Conservation (phyloP, 2,329 filamentous ascomycete genomes). For the Tolypocladium amazonense region DNA sequence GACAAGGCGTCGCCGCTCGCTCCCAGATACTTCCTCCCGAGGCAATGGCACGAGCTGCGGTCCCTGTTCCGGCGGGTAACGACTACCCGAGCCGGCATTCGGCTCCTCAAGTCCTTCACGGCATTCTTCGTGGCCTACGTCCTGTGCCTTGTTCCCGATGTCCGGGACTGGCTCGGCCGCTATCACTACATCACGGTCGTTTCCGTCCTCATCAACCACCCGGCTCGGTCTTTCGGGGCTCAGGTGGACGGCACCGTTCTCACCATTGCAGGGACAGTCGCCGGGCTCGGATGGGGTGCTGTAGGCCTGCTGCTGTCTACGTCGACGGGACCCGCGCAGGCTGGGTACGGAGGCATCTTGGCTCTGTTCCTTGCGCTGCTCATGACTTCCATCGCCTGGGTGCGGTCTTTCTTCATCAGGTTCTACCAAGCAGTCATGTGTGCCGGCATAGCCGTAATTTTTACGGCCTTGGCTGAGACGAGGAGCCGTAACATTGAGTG, state of each 20-base stretch:
- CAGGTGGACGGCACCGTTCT: constrained; percentile 45
- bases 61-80: constrained; percentile 27
- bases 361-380: constrained; percentile 43
- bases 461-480: constrained; percentile 41
- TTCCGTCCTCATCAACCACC: constrained; percentile 47
- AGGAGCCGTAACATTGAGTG: constrained; percentile 31
- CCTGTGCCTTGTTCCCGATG: constrained; percentile 39
- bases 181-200: constrained; percentile 46
- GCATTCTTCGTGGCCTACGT: constrained; percentile 47
- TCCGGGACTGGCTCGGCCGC: constrained; percentile 38
- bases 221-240: constrained; percentile 42
- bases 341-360: constrained; percentile 44
- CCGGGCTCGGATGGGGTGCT: constrained; percentile 44
- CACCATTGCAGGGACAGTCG: constrained; percentile 41
- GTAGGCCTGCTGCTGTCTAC: constrained; percentile 43
- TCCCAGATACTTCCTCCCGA: constrained; percentile 32
- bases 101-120: constrained; percentile 40
- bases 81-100: constrained; percentile 40
- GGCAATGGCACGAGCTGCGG: constrained; percentile 33
- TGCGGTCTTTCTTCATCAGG: constrained; percentile 44
- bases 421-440: constrained; percentile 44
- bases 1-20: constrained; percentile 36
- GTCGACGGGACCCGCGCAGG: constrained; percentile 31
- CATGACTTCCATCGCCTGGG: constrained; percentile 37
- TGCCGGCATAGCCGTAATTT: constrained; percentile 44